phyloP scores from a whole-genome alignment of 208 protist species.

The Vickermania ingenoplastis region DNA sequence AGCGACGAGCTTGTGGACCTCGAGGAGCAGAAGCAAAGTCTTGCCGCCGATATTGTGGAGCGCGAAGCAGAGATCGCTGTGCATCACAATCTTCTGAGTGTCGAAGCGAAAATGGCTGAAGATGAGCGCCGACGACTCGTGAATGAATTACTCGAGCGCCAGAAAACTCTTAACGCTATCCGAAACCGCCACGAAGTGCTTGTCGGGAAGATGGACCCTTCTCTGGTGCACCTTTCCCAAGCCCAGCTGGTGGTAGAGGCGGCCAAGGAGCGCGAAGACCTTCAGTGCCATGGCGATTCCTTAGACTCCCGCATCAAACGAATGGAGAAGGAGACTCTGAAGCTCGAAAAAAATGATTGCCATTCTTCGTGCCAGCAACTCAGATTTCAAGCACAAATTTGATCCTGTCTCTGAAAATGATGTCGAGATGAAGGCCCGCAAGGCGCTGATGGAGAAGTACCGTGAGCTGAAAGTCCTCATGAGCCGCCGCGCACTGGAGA shows the following conservation, averaged over 20 bases:
- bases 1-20: constrained; percentile 59
- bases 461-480: constrained; percentile 53
- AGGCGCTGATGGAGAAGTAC: constrained; percentile 50
- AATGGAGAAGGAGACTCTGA: constrained; percentile 63
- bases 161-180: constrained; percentile 41
- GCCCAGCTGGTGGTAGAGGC: constrained; percentile 77
- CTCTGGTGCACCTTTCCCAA: constrained; percentile 53
- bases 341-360: constrained; percentile 78
- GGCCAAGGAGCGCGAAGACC: constrained; percentile 77
- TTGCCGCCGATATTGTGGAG: constrained; percentile 48
- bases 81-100: constrained; percentile 68
- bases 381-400: constrained; percentile 68
- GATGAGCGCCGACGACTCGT: constrained; percentile 70
- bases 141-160: constrained; percentile 61
- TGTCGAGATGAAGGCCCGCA: constrained; percentile 36
- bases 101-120: constrained; percentile 72
- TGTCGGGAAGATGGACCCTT: constrained; percentile 60
- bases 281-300: constrained; percentile 75
- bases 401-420: constrained; percentile 42
- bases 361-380: constrained; percentile 69
- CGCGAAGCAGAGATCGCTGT: constrained; percentile 74
- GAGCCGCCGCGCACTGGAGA: constrained; percentile 47
- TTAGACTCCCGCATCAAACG: constrained; percentile 69
- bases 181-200: constrained; percentile 70
- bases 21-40: constrained; percentile 69